phyloP scores from a whole-genome alignment of 805 yeast genomes.

The Myxozyma vanderwaltii region DNA sequence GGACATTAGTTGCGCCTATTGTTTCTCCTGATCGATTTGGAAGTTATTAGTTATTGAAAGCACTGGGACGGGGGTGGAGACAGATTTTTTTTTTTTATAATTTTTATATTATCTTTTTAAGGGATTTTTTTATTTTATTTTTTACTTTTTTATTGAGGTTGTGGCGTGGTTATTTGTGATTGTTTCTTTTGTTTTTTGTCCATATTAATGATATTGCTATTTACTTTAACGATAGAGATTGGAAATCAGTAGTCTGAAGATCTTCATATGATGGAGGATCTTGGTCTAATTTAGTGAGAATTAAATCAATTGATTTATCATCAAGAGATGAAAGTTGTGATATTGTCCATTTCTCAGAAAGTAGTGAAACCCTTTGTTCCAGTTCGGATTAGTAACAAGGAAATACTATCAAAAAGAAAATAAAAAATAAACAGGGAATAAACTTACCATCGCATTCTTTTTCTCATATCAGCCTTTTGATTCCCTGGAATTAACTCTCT shows the following conservation, averaged over 20 bases:
- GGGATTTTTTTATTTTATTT: too few species aligned
- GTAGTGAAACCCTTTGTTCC: constrained; percentile 26
- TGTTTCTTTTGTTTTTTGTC: not conserved
- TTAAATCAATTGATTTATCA: constrained; percentile 11
- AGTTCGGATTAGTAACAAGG: too few species aligned
- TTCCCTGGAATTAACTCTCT: constrained; percentile 24
- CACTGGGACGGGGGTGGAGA: not conserved
- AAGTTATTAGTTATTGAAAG: not conserved
- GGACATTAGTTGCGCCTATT: constrained; percentile 92
- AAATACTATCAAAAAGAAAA: too few species aligned
- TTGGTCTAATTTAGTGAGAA: constrained; percentile 8
- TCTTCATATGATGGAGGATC: constrained; percentile 27
- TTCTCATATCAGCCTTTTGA: constrained; percentile 11
- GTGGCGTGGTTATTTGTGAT: not conserved
- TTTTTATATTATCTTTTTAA: not conserved
- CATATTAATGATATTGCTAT: not conserved
- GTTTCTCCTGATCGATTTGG: constrained; percentile 83
- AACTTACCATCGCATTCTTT: constrained; percentile 31
- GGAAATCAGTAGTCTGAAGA: not conserved
- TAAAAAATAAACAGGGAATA: not conserved
- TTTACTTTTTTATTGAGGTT: too few species aligned
- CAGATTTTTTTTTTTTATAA: not conserved
- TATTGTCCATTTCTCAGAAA: constrained; percentile 31
- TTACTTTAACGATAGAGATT: too few species aligned
- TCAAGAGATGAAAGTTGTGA: constrained; percentile 22